Percentiles rank a stretch among this genome's conserved stretches.
Conservation (phyloP, 1,139 yeast species). For the Casaregolazyma suthepensis region DNA sequence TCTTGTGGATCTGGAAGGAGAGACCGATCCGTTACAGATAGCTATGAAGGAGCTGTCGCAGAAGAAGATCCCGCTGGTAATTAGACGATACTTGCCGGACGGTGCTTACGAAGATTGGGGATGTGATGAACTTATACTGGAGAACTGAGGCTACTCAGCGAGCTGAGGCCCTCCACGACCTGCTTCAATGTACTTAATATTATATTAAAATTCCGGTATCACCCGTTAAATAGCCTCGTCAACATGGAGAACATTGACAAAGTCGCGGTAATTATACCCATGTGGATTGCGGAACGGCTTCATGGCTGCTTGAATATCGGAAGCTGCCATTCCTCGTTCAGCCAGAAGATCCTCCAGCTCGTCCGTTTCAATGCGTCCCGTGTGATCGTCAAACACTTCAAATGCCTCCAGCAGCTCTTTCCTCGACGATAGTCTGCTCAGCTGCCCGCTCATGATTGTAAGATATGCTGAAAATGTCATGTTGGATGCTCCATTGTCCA, state of each 20-base stretch:
- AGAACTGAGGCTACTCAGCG: slow-evolving; percentile 40
- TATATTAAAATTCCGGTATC: too few species aligned
- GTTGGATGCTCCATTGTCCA: slow-evolving; percentile 49
- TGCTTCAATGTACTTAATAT: neutral
- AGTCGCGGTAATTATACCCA: slow-evolving; percentile 54
- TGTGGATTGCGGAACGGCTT: slow-evolving; percentile 47
- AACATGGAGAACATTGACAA: slow-evolving; percentile 17
- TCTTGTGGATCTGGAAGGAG: slow-evolving; percentile 95
- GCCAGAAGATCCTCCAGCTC: slow-evolving; percentile 44
- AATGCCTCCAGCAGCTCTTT: slow-evolving; percentile 60
- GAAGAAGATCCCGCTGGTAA: slow-evolving; percentile 89
- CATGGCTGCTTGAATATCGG: slow-evolving; percentile 48
- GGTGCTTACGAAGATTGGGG: slow-evolving; percentile 99
- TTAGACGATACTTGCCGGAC: slow-evolving; percentile 94
- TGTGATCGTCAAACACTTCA: slow-evolving; percentile 46
- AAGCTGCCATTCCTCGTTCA: slow-evolving; percentile 48
- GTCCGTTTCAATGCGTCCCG: slow-evolving; percentile 42
- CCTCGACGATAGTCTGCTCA: slow-evolving; percentile 54
- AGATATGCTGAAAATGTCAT: slow-evolving; percentile 67
- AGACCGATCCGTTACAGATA: slow-evolving; percentile 96
- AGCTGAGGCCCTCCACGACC: too few species aligned
- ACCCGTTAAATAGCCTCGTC: neutral
- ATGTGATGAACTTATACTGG: slow-evolving; percentile 93
- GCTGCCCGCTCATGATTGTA: slow-evolving; percentile 57
- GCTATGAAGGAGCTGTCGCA: slow-evolving; percentile 96